Base-by-base conservation (phyloP, 1,284 basidiomycete genomes). In the Anthracocystis panici-leucophaei region DNA sequence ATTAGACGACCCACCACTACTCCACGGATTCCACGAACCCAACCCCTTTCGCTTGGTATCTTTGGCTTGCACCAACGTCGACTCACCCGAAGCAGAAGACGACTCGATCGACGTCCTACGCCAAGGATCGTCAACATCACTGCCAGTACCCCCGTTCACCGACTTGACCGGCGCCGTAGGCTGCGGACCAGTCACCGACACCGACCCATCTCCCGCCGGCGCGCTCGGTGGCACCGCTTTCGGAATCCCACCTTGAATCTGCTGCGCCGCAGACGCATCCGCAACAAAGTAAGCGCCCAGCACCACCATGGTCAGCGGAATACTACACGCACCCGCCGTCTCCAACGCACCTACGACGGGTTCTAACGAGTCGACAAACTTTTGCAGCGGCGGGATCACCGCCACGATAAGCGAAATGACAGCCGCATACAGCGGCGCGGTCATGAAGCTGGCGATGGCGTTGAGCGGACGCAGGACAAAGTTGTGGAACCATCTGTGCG, bases 291-390 rank as follows among this genome's bases (percentile, higher is more conserved):
- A 97, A 8, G 93, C 94, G 18, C 95, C 95, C 46, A 97, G 90
- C 9, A 97, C 94, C 66, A 97, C 89, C 41, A 97, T 88, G 3
- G 95, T 97, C 25, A 97, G 84, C 0, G 95, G 95, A 74, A 97
- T 87, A 83, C 80, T 67, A 73, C 86, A 87, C 9, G 83, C 82
- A 21, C 87, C 87, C 10, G 86, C 81, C 38, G 82, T 85, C 55
- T 84, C 80, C 45, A 87, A 80, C n/a, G 86, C 86, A 38, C 86
- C 86, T n/a, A 86, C 84, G 12, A 87, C 66, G 6, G 87, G 85
- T 61, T 83, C 79, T 20, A 85, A 46, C 42, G 82, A 66, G 48
- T 85, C 82, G 50, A 87, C 57, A 18, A 78, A 71, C 41, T 71
- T 58, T 67, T 87, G 87, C 14, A 96, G 78, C 1, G 92, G 91